Evolutionary conservation across 192 early-diverging fungal genomes (phyloP), one percentile per base, ranked within the genome.

Genomic region (Umbelopsis sp.): DNA sequence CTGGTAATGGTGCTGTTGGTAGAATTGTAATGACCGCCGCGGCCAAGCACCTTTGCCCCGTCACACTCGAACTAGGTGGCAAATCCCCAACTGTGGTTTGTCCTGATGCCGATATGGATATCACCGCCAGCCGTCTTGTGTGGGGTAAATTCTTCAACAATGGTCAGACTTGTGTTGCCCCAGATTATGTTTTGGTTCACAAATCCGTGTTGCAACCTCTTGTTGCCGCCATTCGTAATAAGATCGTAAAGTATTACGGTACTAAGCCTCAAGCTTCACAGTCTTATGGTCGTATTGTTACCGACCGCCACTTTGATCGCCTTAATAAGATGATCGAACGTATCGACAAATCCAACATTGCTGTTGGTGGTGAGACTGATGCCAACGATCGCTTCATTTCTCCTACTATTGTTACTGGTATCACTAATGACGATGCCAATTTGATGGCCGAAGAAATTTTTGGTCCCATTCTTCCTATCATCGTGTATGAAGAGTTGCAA

Each of bases 11-110:
- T 15, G 27, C 66, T 30, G 91, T 97, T 35, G 96, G 87, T 55
- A 89, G 85, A 73, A 86, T 96, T 37, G 85, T 96, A 20, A 90
- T 91, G 79, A 64, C 69, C 6, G 92, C 94, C 16, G 94, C 94
- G 11, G 85, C 91, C 9, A 88, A 93, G 70, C 79, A 92, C 50
- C 79, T 95, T 37, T 91, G 93, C 0, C 88, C 90, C n/a, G 84
- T 94, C 27, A 88, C 92, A 22, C 82, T 97, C 35, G 96, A 97
- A 76, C 85, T 97, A 23, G 96, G 96, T 55, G 96, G 96, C 49
- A 97, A 97, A 77, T 79, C 67, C 25, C 90, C 90, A 25, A 78
- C 75, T 3, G 80, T 91, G 33, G 79, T 93, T 81, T 71, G 84
- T 66, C 79, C 91, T 80, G 71, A 84, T 49, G 65, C 76, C 15